Conservation (phyloP, 176 grass and related monocot genomes). For the Otatea glauca region DNA sequence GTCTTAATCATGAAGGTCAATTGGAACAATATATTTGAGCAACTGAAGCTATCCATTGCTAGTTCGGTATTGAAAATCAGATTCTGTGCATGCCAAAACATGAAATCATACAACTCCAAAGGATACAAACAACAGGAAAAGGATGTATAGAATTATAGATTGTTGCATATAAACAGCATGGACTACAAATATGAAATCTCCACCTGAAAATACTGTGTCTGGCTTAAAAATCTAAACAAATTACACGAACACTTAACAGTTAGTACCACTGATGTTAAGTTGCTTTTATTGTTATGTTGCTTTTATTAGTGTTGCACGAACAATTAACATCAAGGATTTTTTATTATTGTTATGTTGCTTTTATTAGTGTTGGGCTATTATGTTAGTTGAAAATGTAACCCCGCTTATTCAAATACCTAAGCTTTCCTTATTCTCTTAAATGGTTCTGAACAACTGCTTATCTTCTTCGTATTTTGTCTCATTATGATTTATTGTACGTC, state of each 20-base stretch:
- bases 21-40: neutral
- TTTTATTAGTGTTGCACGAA: neutral
- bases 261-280: neutral
- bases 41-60: slow-evolving; percentile 26
- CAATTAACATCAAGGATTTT: too few species aligned
- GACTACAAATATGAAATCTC: neutral
- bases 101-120: neutral
- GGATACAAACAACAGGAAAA: neutral
- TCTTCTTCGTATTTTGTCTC: neutral
- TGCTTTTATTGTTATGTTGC: neutral
- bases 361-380: neutral
- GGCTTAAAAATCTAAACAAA: neutral
- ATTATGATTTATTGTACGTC: neutral
- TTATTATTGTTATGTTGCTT: neutral
- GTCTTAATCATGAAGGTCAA: neutral
- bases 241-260: neutral
- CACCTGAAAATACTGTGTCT: neutral
- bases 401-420: neutral
- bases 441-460: neutral
- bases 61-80: neutral
- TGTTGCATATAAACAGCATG: neutral
- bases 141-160: neutral
- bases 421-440: slow-evolving; percentile 5
- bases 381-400: slow-evolving; percentile 4
- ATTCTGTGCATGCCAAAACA: neutral